A percentile compares a stretch with the other conserved stretches of the same genome.
Conservation (phyloP, 2,329 filamentous ascomycete genomes). For the Grosmannia penicillata region DNA sequence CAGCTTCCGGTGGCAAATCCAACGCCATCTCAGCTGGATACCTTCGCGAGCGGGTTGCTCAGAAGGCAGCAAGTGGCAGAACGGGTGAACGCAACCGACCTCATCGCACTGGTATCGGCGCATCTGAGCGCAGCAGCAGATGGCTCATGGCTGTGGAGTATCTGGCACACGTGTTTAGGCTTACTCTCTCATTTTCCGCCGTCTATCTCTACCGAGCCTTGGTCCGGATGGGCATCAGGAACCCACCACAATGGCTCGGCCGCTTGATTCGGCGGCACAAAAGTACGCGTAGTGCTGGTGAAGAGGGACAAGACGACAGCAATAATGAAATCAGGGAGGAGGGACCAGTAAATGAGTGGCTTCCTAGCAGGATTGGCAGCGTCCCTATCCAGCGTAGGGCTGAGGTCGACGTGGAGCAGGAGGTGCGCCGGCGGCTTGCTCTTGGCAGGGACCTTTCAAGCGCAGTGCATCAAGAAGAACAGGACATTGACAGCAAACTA, state of each 20-base stretch:
- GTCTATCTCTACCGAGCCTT: constrained; percentile 39
- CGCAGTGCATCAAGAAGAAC: constrained; percentile 31
- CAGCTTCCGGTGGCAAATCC: constrained; percentile 31
- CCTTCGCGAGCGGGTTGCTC: constrained; percentile 53
- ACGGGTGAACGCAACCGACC: constrained; percentile 24
- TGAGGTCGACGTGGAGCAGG: constrained; percentile 55
- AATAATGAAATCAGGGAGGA: not conserved
- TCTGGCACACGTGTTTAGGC: constrained; percentile 55
- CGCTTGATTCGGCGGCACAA: constrained; percentile 30
- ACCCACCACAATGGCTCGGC: constrained; percentile 49
- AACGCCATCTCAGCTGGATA: constrained; percentile 39
- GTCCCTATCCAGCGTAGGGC: constrained; percentile 31
- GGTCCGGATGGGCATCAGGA: constrained; percentile 41
- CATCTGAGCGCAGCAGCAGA: constrained; percentile 61
- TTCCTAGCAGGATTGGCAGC: constrained; percentile 15
- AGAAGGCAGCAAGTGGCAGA: constrained; percentile 34
- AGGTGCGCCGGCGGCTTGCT: constrained; percentile 49
- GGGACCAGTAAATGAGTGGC: constrained; percentile 8
- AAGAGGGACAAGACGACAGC: constrained; percentile 13
- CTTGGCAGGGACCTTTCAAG: constrained; percentile 13
- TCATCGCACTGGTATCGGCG: constrained; percentile 54
- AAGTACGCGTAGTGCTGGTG: constrained; percentile 9
- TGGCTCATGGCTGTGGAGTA: constrained; percentile 69
- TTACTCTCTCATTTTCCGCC: constrained; percentile 45
- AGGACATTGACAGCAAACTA: constrained; percentile 54